A percentile compares a stretch with the other conserved stretches of the same genome.
Evolutionary conservation across 495 filamentous ascomycete genomes (phyloP).

Genomic region (Xylaria flabelliformis): DNA sequence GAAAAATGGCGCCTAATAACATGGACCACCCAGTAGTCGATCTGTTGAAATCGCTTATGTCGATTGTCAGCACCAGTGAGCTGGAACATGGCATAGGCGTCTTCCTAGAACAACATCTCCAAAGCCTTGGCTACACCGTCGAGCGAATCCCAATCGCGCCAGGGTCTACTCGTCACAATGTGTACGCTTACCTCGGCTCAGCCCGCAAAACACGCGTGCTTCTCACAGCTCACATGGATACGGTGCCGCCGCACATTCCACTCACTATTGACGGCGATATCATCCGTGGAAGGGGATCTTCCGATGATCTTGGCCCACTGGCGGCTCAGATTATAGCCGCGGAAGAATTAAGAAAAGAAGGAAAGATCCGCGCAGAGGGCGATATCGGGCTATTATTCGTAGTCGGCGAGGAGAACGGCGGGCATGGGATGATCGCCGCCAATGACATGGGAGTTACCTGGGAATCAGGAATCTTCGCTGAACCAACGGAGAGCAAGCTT

Average conservation of each 20-base stretch:
- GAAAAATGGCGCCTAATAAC: background rate
- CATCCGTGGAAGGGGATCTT: slow-evolving; percentile 70
- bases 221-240: slow-evolving; percentile 60
- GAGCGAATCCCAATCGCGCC: slow-evolving; percentile 41
- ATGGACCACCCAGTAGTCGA: slow-evolving; percentile 28
- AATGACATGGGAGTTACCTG: slow-evolving; percentile 55
- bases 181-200: slow-evolving; percentile 68
- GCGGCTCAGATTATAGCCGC: slow-evolving; percentile 67
- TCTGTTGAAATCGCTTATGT: slow-evolving; percentile 36
- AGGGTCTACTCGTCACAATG: slow-evolving; percentile 61
- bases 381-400: slow-evolving; percentile 72
- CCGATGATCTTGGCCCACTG: slow-evolving; percentile 76
- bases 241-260: slow-evolving; percentile 63
- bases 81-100: slow-evolving; percentile 35
- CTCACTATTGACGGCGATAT: slow-evolving; percentile 48
- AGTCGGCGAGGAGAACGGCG: slow-evolving; percentile 75
- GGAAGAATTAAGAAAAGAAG: slow-evolving; percentile 56
- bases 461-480: slow-evolving; percentile 73
- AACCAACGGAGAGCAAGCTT: slow-evolving; percentile 75
- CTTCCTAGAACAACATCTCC: slow-evolving; percentile 38
- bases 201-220: slow-evolving; percentile 62
- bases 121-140: slow-evolving; percentile 38
- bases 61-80: slow-evolving; percentile 40
- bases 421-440: slow-evolving; percentile 69
- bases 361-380: slow-evolving; percentile 36